phyloP scores from a whole-genome alignment of 768 basidiomycete species.

The Lentinus tigrinus region DNA sequence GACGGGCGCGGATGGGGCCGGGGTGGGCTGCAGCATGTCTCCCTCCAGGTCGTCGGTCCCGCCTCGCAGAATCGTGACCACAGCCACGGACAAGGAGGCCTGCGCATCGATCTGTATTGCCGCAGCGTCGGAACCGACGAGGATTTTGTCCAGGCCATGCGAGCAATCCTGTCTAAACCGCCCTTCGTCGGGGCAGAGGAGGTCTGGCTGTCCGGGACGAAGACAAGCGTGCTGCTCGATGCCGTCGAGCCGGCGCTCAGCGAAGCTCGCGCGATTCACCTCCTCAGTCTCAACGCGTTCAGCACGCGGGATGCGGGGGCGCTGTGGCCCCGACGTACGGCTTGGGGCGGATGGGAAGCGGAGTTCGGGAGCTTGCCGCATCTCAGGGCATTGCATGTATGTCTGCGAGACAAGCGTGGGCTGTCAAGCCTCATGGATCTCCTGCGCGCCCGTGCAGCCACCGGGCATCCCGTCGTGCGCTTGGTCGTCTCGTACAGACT shows the following conservation, averaged over 20 bases:
- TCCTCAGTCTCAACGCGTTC: neutral
- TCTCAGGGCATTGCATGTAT: neutral
- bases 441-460: neutral
- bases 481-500: neutral
- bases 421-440: neutral
- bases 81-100: neutral
- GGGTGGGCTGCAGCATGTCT: neutral
- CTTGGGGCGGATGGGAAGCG: neutral
- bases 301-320: neutral
- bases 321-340: neutral
- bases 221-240: neutral
- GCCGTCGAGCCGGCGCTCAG: neutral
- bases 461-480: neutral
- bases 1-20: neutral
- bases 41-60: neutral
- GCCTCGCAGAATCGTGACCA: no score
- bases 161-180: neutral
- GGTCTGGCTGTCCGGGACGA: neutral
- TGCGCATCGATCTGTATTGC: neutral
- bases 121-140: neutral
- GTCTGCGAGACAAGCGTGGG: neutral
- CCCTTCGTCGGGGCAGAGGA: neutral
- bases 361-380: neutral
- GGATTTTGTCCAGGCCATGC: neutral
- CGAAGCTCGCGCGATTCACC: neutral